Conservation (phyloP, 148 eudicot species). For the Fagopyrum tataricum region DNA sequence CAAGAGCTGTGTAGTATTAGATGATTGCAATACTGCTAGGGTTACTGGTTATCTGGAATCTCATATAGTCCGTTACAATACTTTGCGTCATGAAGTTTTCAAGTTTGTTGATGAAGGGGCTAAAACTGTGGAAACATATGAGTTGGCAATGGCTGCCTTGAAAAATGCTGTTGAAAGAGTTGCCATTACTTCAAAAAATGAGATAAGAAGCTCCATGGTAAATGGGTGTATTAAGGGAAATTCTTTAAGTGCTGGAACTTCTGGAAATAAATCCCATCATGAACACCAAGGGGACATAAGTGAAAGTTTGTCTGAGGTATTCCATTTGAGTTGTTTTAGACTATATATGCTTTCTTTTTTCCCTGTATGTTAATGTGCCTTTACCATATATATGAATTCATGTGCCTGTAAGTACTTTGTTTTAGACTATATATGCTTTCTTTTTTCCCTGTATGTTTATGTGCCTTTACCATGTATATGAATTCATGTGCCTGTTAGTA, state of each 20-base stretch:
- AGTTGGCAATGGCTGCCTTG: slow-evolving; percentile 42
- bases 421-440: background rate
- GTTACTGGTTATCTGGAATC: slow-evolving; percentile 35
- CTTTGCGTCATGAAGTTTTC: slow-evolving; percentile 39
- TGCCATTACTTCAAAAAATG: slow-evolving; percentile 21
- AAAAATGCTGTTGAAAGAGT: slow-evolving; percentile 42
- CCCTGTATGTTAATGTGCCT: background rate
- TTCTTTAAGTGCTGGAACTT: slow-evolving; percentile 13
- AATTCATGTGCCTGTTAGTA: background rate
- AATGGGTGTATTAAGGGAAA: slow-evolving; percentile 23
- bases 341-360: background rate
- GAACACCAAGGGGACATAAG: slow-evolving; percentile 11
- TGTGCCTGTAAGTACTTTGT: background rate
- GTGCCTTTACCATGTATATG: background rate
- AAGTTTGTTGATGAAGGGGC: slow-evolving; percentile 49
- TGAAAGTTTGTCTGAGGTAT: slow-evolving; percentile 34
- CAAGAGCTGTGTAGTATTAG: slow-evolving; percentile 45
- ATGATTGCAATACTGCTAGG: slow-evolving; percentile 20
- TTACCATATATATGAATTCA: background rate
- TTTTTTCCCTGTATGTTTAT: background rate
- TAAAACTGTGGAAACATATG: slow-evolving; percentile 34
- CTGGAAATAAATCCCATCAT: slow-evolving; percentile 15
- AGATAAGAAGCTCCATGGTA: slow-evolving; percentile 19
- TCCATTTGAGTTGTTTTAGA: background rate
- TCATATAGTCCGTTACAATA: slow-evolving; percentile 39